phyloP scores from a whole-genome alignment of 495 filamentous ascomycete genomes.

The Xylaria flabelliformis region DNA sequence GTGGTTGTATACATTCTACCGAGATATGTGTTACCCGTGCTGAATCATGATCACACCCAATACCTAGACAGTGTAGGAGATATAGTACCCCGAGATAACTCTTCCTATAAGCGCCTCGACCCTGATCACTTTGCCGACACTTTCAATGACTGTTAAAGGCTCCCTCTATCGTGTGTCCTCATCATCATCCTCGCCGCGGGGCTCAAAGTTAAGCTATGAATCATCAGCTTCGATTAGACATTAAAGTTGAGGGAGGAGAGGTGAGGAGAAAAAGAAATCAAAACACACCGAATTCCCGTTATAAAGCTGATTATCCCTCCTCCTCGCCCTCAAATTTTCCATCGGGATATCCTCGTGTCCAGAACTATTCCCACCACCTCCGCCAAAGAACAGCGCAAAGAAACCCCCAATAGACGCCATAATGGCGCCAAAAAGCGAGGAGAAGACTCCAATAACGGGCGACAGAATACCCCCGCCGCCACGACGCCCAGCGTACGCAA shows the following conservation, averaged over 20 bases:
- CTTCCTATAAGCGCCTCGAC: neutral
- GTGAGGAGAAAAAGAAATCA: too few relatives aligned
- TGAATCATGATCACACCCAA: neutral
- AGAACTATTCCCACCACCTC: slow-evolving; percentile 28
- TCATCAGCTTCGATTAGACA: neutral
- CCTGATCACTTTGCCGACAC: neutral
- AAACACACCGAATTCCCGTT: slow-evolving; percentile 84
- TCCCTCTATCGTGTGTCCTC: slow-evolving; percentile 5
- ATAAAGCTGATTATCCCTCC: slow-evolving; percentile 71
- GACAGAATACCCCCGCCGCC: slow-evolving; percentile 36
- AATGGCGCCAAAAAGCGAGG: slow-evolving; percentile 59
- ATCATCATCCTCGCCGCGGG: slow-evolving; percentile 61
- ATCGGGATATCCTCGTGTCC: slow-evolving; percentile 22
- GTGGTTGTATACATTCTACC: neutral
- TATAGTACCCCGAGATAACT: neutral
- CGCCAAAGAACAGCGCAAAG: slow-evolving; percentile 36
- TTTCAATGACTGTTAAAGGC: neutral
- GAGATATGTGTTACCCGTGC: neutral
- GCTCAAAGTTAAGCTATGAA: slow-evolving; percentile 74
- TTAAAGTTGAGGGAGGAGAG: neutral
- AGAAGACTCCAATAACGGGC: slow-evolving; percentile 58
- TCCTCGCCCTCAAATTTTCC: slow-evolving; percentile 23
- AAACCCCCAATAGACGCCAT: slow-evolving; percentile 39
- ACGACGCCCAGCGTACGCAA: slow-evolving; percentile 59
- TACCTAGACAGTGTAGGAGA: neutral